Evolutionary conservation across 2,329 filamentous ascomycete genomes (phyloP).

Genomic region (Epichloe sylvatica): DNA sequence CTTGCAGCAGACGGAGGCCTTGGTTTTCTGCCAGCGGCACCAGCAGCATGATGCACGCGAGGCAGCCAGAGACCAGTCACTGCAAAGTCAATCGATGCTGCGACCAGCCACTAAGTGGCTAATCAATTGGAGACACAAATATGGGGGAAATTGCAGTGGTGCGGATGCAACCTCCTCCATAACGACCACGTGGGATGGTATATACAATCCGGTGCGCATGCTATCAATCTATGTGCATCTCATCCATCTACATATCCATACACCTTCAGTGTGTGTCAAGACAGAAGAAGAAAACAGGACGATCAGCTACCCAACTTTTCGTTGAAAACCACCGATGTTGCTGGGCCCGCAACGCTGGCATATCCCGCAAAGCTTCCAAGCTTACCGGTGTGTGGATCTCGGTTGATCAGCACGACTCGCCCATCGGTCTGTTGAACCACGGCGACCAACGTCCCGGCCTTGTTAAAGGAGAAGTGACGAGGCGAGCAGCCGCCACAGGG

Average conservation of each 20-base stretch:
- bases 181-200: background rate
- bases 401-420: constrained; percentile 45
- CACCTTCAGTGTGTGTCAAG: background rate
- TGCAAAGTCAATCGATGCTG: too few relatives aligned
- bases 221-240: background rate
- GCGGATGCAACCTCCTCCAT: too few relatives aligned
- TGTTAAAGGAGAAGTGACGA: constrained; percentile 54
- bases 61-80: too few relatives aligned
- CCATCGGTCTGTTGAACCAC: constrained; percentile 50
- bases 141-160: too few relatives aligned
- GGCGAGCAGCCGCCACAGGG: constrained; percentile 51
- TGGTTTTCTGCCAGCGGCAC: too few relatives aligned
- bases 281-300: background rate
- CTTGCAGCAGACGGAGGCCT: too few relatives aligned
- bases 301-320: constrained; percentile 15
- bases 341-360: constrained; percentile 28
- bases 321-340: constrained; percentile 34
- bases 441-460: constrained; percentile 47
- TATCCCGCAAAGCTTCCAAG: constrained; percentile 34
- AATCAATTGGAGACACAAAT: too few relatives aligned
- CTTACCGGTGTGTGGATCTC: constrained; percentile 45
- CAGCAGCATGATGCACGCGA: too few relatives aligned
- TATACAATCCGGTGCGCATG: background rate
- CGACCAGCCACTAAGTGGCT: too few relatives aligned
- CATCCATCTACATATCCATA: background rate